Percentiles rank a stretch among this genome's conserved stretches.
These are phyloP conservation scores for Penicillium verhagenii DNA, from an alignment of 495 filamentous ascomycete genomes.

Conservation along the genomic window DNA sequence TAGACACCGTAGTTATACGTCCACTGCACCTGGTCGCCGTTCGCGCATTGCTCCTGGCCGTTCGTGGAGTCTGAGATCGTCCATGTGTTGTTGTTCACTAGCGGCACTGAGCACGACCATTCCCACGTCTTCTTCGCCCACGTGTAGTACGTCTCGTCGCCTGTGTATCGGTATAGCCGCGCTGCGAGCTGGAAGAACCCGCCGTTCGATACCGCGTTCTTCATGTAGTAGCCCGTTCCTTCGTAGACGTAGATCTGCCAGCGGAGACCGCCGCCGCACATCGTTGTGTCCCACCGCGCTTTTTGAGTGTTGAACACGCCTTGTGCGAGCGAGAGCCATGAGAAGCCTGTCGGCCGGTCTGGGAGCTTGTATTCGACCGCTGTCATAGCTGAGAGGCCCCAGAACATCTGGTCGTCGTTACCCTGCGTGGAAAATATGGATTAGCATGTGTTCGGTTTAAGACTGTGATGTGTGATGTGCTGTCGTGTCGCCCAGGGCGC, in stretches of 20 bases:
- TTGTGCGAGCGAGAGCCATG: conserved; percentile 57
- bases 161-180: conserved; percentile 66
- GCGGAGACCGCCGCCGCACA: conserved; percentile 72
- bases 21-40: conserved; percentile 60
- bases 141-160: conserved; percentile 63
- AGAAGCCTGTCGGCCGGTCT: conserved; percentile 49
- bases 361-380: conserved; percentile 71
- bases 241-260: conserved; percentile 81
- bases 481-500: too few species aligned
- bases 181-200: conserved; percentile 74
- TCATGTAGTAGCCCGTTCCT: conserved; percentile 67
- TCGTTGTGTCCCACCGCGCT: conserved; percentile 57
- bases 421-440: conserved; percentile 19
- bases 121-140: conserved; percentile 68
- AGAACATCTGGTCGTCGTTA: conserved; percentile 76
- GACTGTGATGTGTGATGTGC: too few species aligned
- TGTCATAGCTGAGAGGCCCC: conserved; percentile 66
- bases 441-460: too few species aligned
- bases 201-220: conserved; percentile 71
- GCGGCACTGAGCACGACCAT: conserved; percentile 56
- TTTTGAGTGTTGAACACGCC: conserved; percentile 59
- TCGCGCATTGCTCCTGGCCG: conserved; percentile 49
- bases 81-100: conserved; percentile 48
- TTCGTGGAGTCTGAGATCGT: conserved; percentile 61
- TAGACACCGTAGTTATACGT: conserved; percentile 68